A percentile compares a stretch with the other conserved stretches of the same genome.
Evolutionary conservation across 345 rosid genomes (phyloP).

Genomic region (Litchi chinensis): DNA sequence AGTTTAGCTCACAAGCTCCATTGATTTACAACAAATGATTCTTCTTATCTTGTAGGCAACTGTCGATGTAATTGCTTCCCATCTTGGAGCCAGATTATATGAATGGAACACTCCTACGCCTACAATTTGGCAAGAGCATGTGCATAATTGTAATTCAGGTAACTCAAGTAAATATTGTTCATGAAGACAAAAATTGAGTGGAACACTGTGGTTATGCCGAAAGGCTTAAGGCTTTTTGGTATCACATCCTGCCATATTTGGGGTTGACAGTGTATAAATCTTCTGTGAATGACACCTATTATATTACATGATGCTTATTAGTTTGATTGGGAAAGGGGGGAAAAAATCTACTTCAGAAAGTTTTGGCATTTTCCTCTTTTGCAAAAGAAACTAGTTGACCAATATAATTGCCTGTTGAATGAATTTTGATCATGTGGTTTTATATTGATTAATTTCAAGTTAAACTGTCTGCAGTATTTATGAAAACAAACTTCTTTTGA

Average conservation of each 20-base stretch:
- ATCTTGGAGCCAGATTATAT: constrained; percentile 65
- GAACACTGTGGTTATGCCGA: not conserved
- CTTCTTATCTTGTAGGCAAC: constrained; percentile 53
- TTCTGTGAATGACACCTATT: not conserved
- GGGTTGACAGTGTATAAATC: not conserved
- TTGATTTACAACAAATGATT: constrained; percentile 1
- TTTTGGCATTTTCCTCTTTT: not conserved
- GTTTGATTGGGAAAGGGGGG: not conserved
- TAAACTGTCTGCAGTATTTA: not conserved
- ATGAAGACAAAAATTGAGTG: constrained; percentile 4
- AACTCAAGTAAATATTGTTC: constrained; percentile 19
- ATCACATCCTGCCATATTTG: not conserved
- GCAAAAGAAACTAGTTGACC: not conserved
- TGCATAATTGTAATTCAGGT: constrained; percentile 74
- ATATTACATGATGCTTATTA: not conserved
- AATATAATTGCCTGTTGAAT: constrained; percentile 1
- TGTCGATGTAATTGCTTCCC: constrained; percentile 67
- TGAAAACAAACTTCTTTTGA: not conserved
- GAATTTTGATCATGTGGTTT: not conserved
- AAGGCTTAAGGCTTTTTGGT: not conserved
- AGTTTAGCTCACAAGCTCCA: not conserved
- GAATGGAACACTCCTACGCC: constrained; percentile 98
- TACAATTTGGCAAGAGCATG: constrained; percentile 88
- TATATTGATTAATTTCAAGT: not conserved
- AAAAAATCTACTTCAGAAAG: not conserved